phyloP scores from a whole-genome alignment of 192 early-diverging fungal genomes.

The Ambispora gerdemannii region DNA sequence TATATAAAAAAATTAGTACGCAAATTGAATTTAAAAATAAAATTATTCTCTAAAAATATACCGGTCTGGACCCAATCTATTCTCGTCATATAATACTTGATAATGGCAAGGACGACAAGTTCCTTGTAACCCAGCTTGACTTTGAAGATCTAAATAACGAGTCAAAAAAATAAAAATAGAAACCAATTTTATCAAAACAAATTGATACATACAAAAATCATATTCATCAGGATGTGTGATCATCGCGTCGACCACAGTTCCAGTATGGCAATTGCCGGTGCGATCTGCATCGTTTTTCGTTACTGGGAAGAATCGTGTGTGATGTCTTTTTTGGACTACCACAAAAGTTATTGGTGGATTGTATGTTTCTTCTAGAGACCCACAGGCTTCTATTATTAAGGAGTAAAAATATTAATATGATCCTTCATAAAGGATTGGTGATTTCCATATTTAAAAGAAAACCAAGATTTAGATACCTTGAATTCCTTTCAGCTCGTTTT shows the following conservation, averaged over 20 bases:
- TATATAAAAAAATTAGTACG: too few species aligned
- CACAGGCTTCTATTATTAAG: constrained; percentile 54
- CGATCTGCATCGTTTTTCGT: constrained; percentile 58
- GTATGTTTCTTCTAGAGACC: constrained; percentile 64
- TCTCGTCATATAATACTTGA: constrained; percentile 86
- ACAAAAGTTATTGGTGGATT: constrained; percentile 78
- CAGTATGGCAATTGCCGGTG: constrained; percentile 77
- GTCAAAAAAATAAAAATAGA: too few species aligned
- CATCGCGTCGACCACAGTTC: constrained; percentile 71
- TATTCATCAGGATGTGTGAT: constrained; percentile 77
- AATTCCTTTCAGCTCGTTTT: constrained; percentile 67
- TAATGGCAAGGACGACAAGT: constrained; percentile 91
- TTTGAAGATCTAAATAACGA: constrained; percentile 58
- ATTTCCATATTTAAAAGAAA: not conserved
- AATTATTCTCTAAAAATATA: too few species aligned
- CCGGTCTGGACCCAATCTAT: constrained; percentile 68
- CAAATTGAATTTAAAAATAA: too few species aligned
- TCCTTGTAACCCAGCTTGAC: constrained; percentile 89
- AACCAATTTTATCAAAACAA: too few species aligned
- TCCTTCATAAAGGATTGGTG: not conserved
- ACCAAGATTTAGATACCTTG: constrained; percentile 50
- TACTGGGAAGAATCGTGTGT: constrained; percentile 79
- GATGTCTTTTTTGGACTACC: constrained; percentile 86
- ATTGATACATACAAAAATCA: constrained; percentile 67
- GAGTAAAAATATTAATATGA: constrained; percentile 29